phyloP scores from a whole-genome alignment of 768 basidiomycete genomes.

The Phlebiopsis gigantea region DNA sequence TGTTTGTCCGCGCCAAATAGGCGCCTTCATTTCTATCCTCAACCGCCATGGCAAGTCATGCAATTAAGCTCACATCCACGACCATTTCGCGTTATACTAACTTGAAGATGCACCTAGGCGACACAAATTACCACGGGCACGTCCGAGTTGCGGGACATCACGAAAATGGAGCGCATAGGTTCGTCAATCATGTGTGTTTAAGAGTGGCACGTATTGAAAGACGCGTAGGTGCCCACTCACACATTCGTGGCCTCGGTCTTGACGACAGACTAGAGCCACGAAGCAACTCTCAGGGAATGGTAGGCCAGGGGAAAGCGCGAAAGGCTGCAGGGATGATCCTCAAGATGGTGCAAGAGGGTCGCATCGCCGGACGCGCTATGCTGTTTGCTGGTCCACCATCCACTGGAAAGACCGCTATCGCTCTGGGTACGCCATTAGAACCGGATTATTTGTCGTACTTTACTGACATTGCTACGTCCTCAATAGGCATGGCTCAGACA shows the following conservation, averaged over 20 bases:
- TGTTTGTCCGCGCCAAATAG: slow-evolving; percentile 31
- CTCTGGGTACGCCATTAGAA: slow-evolving; percentile 60
- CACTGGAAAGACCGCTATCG: slow-evolving; percentile 97
- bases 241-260: slow-evolving; percentile 92
- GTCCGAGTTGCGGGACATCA: slow-evolving; percentile 78
- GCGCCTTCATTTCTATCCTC: slow-evolving; percentile 24
- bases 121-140: slow-evolving; percentile 75
- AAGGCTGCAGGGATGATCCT: slow-evolving; percentile 97
- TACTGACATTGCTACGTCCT: neutral
- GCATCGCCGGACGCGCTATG: slow-evolving; percentile 93
- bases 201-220: slow-evolving; percentile 6
- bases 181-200: slow-evolving; percentile 8
- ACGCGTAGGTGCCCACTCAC: slow-evolving; percentile 75
- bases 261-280: slow-evolving; percentile 91
- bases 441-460: neutral
- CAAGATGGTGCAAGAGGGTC: slow-evolving; percentile 96
- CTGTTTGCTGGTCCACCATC: slow-evolving; percentile 97
- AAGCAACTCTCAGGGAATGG: slow-evolving; percentile 89
- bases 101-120: slow-evolving; percentile 31
- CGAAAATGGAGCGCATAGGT: slow-evolving; percentile 94
- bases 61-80: neutral
- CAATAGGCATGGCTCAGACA: slow-evolving; percentile 89
- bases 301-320: slow-evolving; percentile 92
- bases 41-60: slow-evolving; percentile 24
- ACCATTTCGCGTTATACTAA: neutral